Conservation (phyloP, 2,329 filamentous ascomycete species). For the Trichoderma cornu-damae region DNA sequence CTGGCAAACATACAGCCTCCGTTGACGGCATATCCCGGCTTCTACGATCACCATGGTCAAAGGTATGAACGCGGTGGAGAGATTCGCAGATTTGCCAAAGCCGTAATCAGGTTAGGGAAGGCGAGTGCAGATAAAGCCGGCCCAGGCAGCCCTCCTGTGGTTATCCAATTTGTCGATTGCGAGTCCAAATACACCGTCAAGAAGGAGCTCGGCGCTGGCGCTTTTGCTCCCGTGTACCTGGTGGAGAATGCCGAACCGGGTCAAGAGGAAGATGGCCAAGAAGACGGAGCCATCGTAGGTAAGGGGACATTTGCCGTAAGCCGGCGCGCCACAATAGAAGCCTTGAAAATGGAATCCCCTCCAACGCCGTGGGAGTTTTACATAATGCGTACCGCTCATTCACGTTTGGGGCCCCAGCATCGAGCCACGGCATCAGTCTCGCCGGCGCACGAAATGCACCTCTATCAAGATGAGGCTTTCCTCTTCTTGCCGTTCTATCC, state of each 20-base stretch:
- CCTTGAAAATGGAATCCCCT: constrained; percentile 90
- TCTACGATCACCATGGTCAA: constrained; percentile 64
- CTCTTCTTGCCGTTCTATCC: constrained; percentile 81
- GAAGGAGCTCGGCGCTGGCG: constrained; percentile 83
- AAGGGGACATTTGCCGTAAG: constrained; percentile 55
- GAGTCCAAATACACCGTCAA: constrained; percentile 69
- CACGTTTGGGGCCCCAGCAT: constrained; percentile 64
- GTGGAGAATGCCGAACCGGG: constrained; percentile 64
- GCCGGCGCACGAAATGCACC: constrained; percentile 80
- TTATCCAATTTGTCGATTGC: constrained; percentile 62
- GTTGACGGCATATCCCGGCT: constrained; percentile 70
- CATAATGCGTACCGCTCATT: constrained; percentile 79
- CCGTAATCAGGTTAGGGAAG: constrained; percentile 52
- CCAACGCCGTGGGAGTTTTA: constrained; percentile 93
- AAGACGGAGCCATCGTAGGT: constrained; percentile 52
- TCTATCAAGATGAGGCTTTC: constrained; percentile 86
- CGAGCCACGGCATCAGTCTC: constrained; percentile 74
- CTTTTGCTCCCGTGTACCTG: constrained; percentile 92
- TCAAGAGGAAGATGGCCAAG: constrained; percentile 40
- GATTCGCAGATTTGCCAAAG: constrained; percentile 76
- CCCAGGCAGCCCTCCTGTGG: constrained; percentile 53
- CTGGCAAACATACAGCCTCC: constrained; percentile 68
- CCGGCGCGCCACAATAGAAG: constrained; percentile 62
- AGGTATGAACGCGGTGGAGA: constrained; percentile 64
- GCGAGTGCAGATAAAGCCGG: constrained; percentile 57